Conservation (phyloP, 2,329 filamentous ascomycete genomes). For the Colletotrichum lini region DNA sequence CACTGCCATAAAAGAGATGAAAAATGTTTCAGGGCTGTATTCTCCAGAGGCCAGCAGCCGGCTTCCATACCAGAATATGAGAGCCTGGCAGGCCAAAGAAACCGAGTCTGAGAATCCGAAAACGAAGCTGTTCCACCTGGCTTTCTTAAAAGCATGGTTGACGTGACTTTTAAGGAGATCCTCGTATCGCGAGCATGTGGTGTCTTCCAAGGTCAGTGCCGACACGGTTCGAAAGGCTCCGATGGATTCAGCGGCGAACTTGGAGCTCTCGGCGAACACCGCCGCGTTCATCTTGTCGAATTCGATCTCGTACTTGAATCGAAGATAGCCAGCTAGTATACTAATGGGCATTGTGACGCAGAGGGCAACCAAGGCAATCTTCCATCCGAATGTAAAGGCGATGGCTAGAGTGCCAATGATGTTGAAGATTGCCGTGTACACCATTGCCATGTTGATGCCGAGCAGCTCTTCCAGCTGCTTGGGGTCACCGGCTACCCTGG, state of each 20-base stretch:
- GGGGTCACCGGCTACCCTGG: constrained; percentile 69
- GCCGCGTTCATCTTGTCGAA: constrained; percentile 78
- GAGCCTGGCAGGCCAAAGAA: constrained; percentile 73
- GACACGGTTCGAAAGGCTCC: constrained; percentile 81
- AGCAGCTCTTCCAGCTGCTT: constrained; percentile 74
- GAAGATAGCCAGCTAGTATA: constrained; percentile 63
- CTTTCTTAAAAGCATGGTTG: constrained; percentile 70
- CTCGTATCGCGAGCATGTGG: constrained; percentile 74
- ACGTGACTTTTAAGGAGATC: constrained; percentile 72
- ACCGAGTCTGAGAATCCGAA: constrained; percentile 80
- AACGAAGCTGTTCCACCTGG: constrained; percentile 73
- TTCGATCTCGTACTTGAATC: constrained; percentile 72
- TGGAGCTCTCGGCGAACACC: constrained; percentile 79
- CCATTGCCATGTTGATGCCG: constrained; percentile 74
- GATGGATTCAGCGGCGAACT: constrained; percentile 82
- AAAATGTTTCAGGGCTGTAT: constrained; percentile 62
- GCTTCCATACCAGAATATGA: constrained; percentile 78
- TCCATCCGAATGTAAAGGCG: constrained; percentile 82
- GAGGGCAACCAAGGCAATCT: constrained; percentile 77
- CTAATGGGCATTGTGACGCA: constrained; percentile 71
- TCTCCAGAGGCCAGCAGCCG: constrained; percentile 68
- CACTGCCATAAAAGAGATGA: constrained; percentile 75
- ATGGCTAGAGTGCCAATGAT: constrained; percentile 76
- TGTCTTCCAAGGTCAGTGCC: constrained; percentile 77
- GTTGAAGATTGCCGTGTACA: constrained; percentile 74